Evolutionary conservation across 305 asterid genomes (phyloP), one percentile per base, ranked within the genome.

Genomic region (Caryopteris hybrid): DNA sequence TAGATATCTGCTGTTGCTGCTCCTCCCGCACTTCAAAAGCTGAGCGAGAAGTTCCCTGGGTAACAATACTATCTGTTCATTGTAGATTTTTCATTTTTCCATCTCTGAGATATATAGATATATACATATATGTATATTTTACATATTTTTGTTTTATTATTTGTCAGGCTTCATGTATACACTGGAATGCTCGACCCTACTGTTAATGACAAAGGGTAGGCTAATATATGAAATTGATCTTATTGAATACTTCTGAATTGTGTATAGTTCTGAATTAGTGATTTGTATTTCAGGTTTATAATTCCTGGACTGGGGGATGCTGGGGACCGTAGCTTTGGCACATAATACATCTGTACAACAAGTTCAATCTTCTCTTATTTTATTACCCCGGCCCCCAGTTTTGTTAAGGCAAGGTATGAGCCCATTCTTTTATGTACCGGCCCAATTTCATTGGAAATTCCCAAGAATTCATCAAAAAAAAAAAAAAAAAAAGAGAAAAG

Each of bases 231-330:
- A 29, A 57, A 4, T 25, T 66, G 21, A 58, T 41, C 64, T 51
- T 59, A 51, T 25, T 14, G 16, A 10, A 27, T 31, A 31, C 36
- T 57, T 66, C 66, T 36, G 51, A 43, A 21, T 51, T 31, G 43
- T 33, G 1, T 68, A 13, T 23, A 22, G 1, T 52, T 20, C 41
- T 73, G 13, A 39, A 9, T 51, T 21, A 38, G 41, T 76, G 63
- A 41, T 57, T 64, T 17, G 39, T 51, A 71, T 77, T 78, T 76
- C 89, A 93, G 99, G 90, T 88, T 86, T 78, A 94, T 94, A 66
- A 68, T 91, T 55, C 99, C 99, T 39, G 99, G 99, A 42, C 79
- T 94, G 4, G 99, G 99, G 47, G 99, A 94, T 80, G 97, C 98
- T 38, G 98, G 96, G 63, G 96, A 94, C 72, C 96, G 99, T 66